Conservation (phyloP, 164 flowering plant species). For the Dillenia suffruticosa region DNA sequence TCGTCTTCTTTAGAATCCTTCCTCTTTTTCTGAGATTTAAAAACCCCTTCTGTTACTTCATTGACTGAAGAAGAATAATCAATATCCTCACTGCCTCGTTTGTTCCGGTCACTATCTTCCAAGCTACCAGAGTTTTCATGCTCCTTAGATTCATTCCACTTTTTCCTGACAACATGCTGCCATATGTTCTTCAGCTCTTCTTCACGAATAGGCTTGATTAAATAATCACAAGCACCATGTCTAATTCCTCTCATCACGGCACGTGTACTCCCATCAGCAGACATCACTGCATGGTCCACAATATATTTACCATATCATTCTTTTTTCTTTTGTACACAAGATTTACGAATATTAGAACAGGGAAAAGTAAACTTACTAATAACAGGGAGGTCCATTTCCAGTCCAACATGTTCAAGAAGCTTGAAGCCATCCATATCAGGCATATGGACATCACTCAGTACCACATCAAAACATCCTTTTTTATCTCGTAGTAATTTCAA, state of each 20-base stretch:
- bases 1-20: constrained; percentile 54
- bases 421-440: constrained; percentile 93
- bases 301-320: neutral
- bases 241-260: constrained; percentile 71
- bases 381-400: constrained; percentile 92
- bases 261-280: constrained; percentile 67
- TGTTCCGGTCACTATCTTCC: constrained; percentile 53
- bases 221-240: constrained; percentile 93
- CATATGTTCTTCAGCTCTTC: constrained; percentile 82
- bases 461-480: constrained; percentile 76
- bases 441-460: constrained; percentile 90
- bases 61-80: constrained; percentile 60
- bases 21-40: constrained; percentile 49
- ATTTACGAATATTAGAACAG: neutral
- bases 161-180: constrained; percentile 87
- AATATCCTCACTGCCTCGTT: constrained; percentile 43
- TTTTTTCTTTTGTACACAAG: neutral
- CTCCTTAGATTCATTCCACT: constrained; percentile 51
- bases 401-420: constrained; percentile 82
- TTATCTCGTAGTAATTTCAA: constrained; percentile 61
- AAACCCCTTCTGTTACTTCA: constrained; percentile 55
- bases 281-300: constrained; percentile 66
- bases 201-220: constrained; percentile 75
- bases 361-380: constrained; percentile 57
- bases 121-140: constrained; percentile 50